Percentiles rank a stretch among this genome's conserved stretches.
These are phyloP conservation scores for Trypanosoma scelopori DNA, from an alignment of 208 protist species.

Conservation along the genomic window DNA sequence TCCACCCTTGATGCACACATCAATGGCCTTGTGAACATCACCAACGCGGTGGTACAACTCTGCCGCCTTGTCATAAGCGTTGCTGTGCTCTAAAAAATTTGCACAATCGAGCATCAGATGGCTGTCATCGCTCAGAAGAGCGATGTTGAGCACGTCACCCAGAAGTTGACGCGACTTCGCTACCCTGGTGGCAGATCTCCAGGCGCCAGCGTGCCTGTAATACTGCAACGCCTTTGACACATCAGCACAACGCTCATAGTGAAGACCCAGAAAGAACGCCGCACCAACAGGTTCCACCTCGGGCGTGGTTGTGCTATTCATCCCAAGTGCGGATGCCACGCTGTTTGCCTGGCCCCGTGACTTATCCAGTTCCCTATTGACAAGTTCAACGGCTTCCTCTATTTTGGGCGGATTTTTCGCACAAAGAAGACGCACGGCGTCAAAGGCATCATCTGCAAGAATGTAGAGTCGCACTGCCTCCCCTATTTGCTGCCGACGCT, in stretches of 20 bases:
- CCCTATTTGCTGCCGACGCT: slow-evolving; percentile 79
- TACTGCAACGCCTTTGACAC: slow-evolving; percentile 83
- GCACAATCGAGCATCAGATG: slow-evolving; percentile 90
- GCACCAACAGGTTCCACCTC: slow-evolving; percentile 77
- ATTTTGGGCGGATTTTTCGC: slow-evolving; percentile 65
- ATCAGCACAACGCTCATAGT: slow-evolving; percentile 83
- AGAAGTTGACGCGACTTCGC: slow-evolving; percentile 72
- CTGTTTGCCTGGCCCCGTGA: slow-evolving; percentile 45
- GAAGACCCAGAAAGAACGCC: slow-evolving; percentile 91
- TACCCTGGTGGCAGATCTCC: slow-evolving; percentile 89
- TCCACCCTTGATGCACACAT: slow-evolving; percentile 90
- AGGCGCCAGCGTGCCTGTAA: slow-evolving; percentile 85
- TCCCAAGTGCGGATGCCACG: slow-evolving; percentile 6
- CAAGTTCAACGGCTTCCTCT: slow-evolving; percentile 84
- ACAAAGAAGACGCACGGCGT: slow-evolving; percentile 92
- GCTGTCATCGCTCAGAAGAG: slow-evolving; percentile 71
- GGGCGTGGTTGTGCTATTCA: slow-evolving; percentile 13
- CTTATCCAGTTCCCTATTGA: slow-evolving; percentile 68
- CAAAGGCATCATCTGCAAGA: slow-evolving; percentile 83
- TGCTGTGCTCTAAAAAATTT: slow-evolving; percentile 84
- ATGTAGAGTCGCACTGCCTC: slow-evolving; percentile 93
- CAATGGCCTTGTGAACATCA: slow-evolving; percentile 86
- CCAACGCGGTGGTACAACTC: slow-evolving; percentile 94
- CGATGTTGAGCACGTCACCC: slow-evolving; percentile 71
- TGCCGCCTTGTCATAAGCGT: slow-evolving; percentile 90